Evolutionary conservation across 2,329 filamentous ascomycete genomes (phyloP), one percentile per base, ranked within the genome.

Genomic region (Sodiomyces alkalinus): DNA sequence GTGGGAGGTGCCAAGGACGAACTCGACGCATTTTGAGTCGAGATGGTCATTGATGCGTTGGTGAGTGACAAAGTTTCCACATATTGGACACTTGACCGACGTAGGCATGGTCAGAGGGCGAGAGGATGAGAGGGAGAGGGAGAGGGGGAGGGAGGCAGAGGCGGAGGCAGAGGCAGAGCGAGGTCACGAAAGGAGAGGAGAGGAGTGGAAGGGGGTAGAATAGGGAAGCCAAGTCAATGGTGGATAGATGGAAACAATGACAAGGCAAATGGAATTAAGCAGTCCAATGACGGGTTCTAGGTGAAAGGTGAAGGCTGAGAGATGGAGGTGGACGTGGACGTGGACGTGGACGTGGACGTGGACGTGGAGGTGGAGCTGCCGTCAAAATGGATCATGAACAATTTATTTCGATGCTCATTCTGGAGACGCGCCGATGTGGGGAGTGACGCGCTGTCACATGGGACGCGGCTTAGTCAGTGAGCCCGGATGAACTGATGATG

Each of bases 21-120:
- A 76, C 19, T 60, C 63, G 34, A 68, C 53, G 57, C 87, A 96
- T 38, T 68, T 69, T 17, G 82, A 87, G 56, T 96, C 90, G 47
- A 96, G 73, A 52, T 96, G 87, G 40, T 66, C 65, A 55, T 96
- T 96, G 61, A 96, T 96, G 40, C 78, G 69, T 45, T 60, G 58
- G 39, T 76, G 57, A 39, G 70, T 76, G 43, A 90, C 81, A 31
- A 64, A 60, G 42, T 79, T 77, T 45, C 69, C 64, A 59, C 85
- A 93, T 39, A 86, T 80, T 11, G 85, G 85, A 48, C 85, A 93
- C 43, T 72, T 68, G 41, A 92, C 80, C 45, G 51, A 43, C 36
- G 37, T 39, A 26, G 12, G 32, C 22, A 22, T 4, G n/a, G 21
- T 11, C n/a, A n/a, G n/a, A n/a, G n/a, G n/a, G n/a, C n/a, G n/a